Conservation (phyloP, 2,329 filamentous ascomycete species). For the Fusarium brevicatenulatum region DNA sequence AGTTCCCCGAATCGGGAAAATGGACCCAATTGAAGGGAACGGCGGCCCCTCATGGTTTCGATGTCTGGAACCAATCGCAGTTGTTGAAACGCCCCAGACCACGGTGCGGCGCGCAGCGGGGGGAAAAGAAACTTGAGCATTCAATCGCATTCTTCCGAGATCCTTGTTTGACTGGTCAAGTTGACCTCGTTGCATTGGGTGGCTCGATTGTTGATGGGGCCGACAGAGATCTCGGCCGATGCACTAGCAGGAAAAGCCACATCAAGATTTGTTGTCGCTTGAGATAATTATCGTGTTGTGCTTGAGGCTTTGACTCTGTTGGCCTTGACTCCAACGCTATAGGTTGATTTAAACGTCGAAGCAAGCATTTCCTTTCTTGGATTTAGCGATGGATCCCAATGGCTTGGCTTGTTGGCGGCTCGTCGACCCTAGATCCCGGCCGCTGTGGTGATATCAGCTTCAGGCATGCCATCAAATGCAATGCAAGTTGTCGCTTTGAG, state of each 20-base stretch:
- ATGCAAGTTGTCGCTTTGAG: not conserved
- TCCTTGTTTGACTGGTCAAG: conserved; percentile 10
- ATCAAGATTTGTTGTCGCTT: not conserved
- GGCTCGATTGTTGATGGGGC: not conserved
- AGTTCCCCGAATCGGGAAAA: conserved; percentile 47
- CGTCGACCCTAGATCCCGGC: not conserved
- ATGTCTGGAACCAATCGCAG: conserved; percentile 40
- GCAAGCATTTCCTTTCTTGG: conserved; percentile 15
- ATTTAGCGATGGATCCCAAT: not conserved
- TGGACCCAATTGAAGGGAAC: conserved; percentile 34
- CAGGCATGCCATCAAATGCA: not conserved
- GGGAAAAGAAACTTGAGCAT: conserved; percentile 6
- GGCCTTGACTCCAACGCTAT: not conserved
- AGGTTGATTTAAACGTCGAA: not conserved
- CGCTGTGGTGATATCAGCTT: not conserved
- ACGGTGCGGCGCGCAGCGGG: conserved; percentile 28
- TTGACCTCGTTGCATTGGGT: not conserved
- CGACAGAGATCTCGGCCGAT: not conserved
- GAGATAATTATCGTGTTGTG: not conserved
- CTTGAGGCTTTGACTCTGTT: not conserved
- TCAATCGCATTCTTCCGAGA: conserved; percentile 33
- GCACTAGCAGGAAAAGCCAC: not conserved
- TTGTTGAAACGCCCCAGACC: conserved; percentile 14
- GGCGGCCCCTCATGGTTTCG: conserved; percentile 34
- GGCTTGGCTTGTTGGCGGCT: not conserved